Conservation (phyloP, 345 rosid species). For the Viola odorata region DNA sequence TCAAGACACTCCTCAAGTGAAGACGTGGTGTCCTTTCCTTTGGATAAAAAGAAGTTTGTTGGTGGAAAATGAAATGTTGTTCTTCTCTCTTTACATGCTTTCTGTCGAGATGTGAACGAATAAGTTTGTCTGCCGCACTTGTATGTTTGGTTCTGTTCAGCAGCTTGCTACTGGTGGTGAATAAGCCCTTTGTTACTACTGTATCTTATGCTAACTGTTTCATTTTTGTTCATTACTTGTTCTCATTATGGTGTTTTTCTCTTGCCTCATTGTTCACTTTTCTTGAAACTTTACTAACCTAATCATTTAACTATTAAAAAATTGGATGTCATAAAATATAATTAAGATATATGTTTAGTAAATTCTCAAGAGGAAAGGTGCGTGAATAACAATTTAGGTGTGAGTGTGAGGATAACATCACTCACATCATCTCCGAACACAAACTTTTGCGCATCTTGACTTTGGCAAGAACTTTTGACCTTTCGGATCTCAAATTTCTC, state of each 20-base stretch:
- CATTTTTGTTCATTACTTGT: background rate
- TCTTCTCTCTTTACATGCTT: background rate
- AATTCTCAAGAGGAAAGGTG: too few relatives aligned
- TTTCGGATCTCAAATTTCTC: too few relatives aligned
- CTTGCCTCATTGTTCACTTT: background rate
- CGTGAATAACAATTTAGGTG: too few relatives aligned
- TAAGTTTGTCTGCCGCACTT: constrained; percentile 9
- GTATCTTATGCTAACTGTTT: background rate
- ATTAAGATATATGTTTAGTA: too few relatives aligned
- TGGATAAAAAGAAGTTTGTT: background rate
- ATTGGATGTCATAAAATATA: too few relatives aligned
- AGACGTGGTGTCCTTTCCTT: constrained; percentile 4
- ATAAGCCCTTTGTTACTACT: constrained; percentile 22
- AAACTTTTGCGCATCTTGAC: too few relatives aligned
- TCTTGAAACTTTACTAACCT: too few relatives aligned
- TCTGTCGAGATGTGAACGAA: background rate
- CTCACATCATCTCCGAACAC: too few relatives aligned
- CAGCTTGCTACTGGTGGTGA: constrained; percentile 24
- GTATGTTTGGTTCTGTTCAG: background rate
- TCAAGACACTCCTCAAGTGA: constrained; percentile 91
- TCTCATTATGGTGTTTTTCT: background rate
- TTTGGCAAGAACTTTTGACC: too few relatives aligned
- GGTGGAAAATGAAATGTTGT: background rate
- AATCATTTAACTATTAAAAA: too few relatives aligned
- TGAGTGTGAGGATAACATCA: too few relatives aligned